phyloP scores from a whole-genome alignment of 202 grass and related monocot genomes.

The Dendrocalamus latiflorus region DNA sequence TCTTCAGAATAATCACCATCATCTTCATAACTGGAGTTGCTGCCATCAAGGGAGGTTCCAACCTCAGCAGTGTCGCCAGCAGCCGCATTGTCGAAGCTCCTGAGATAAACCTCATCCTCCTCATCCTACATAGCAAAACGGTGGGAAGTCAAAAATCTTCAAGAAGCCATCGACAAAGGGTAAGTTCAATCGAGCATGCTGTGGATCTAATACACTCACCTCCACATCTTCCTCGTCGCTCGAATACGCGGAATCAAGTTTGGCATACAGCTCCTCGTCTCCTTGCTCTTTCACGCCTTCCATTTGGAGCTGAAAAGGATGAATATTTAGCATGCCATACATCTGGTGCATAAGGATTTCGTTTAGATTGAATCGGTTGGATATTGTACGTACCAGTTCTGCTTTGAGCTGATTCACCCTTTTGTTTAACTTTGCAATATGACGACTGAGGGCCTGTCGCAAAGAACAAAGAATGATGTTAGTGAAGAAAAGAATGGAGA shows the following conservation, averaged over 20 bases:
- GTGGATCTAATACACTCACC: constrained; percentile 29
- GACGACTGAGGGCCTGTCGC: constrained; percentile 55
- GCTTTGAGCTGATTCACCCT: constrained; percentile 62
- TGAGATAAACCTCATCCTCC: constrained; percentile 44
- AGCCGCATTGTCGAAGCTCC: constrained; percentile 17
- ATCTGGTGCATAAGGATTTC: neutral
- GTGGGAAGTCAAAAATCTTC: neutral
- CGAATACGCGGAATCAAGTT: constrained; percentile 61
- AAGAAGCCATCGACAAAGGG: neutral
- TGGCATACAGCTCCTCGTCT: constrained; percentile 66
- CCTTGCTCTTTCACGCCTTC: constrained; percentile 59
- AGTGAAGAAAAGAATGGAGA: neutral
- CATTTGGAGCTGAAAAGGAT: constrained; percentile 48
- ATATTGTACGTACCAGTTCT: constrained; percentile 48
- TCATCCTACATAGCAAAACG: constrained; percentile 43
- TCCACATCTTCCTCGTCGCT: constrained; percentile 71
- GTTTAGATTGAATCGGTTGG: neutral
- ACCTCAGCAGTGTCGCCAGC: neutral
- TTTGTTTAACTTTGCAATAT: constrained; percentile 59
- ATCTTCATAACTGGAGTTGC: constrained; percentile 1
- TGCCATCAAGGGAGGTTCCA: neutral
- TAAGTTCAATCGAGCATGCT: neutral
- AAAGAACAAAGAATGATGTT: neutral
- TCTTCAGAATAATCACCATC: neutral
- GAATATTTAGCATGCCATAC: neutral